Evolutionary conservation across 2,329 filamentous ascomycete genomes (phyloP).

Genomic region (Fusarium anguioides): DNA sequence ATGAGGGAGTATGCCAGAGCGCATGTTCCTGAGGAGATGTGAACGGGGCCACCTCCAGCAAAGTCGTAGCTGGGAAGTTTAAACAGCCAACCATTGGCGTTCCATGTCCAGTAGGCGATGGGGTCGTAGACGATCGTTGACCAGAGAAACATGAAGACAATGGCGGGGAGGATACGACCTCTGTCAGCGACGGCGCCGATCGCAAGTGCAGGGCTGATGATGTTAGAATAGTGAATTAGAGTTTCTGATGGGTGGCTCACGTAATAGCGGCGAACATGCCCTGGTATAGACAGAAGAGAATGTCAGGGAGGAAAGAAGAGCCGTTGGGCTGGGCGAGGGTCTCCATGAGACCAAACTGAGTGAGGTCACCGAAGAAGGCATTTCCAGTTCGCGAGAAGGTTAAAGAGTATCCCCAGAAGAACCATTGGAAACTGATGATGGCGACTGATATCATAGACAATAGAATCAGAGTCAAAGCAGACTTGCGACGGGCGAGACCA

Average conservation of each 20-base stretch:
- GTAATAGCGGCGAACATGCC: slow-evolving; percentile 92
- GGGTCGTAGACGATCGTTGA: slow-evolving; percentile 78
- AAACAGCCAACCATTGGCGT: slow-evolving; percentile 76
- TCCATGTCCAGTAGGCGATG: slow-evolving; percentile 83
- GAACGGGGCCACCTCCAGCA: slow-evolving; percentile 79
- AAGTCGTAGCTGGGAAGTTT: slow-evolving; percentile 78
- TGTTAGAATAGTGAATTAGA: slow-evolving; percentile 1
- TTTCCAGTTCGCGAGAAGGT: slow-evolving; percentile 85
- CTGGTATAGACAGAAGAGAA: slow-evolving; percentile 87
- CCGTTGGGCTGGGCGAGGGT: slow-evolving; percentile 82
- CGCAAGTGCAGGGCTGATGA: slow-evolving; percentile 63
- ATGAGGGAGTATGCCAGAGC: slow-evolving; percentile 80
- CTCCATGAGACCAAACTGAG: slow-evolving; percentile 83
- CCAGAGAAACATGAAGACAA: slow-evolving; percentile 78
- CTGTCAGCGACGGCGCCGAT: slow-evolving; percentile 71
- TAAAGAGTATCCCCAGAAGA: slow-evolving; percentile 93
- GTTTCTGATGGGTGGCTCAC: slow-evolving; percentile 60
- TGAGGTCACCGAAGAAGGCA: slow-evolving; percentile 80
- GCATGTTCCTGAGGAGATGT: slow-evolving; percentile 77
- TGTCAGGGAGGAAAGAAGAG: slow-evolving; percentile 77
- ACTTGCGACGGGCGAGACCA: slow-evolving; percentile 88
- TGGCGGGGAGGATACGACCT: slow-evolving; percentile 69
- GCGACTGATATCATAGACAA: slow-evolving; percentile 84
- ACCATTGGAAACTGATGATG: slow-evolving; percentile 90
- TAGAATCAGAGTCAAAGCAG: slow-evolving; percentile 86